Evolutionary conservation across 2,329 filamentous ascomycete species (phyloP), one percentile per base, ranked within the genome.

Genomic region (Septoria petroselini): DNA sequence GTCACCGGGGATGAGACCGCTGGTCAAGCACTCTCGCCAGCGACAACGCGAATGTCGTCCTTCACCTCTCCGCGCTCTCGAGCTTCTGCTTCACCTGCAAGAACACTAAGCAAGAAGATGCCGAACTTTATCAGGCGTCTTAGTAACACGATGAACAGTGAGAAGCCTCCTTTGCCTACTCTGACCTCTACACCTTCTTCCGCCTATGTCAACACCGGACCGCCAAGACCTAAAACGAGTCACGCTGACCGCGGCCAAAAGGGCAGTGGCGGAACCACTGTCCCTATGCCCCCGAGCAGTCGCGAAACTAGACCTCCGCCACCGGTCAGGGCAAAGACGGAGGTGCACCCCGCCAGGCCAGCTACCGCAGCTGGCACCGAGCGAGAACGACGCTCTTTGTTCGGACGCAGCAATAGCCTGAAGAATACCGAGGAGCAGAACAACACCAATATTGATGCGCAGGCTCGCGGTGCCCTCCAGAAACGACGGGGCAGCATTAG

Each of bases 51-150:
- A 4, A 19, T 45, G 12, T 33, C 41, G 4, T 40, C 34, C 14
- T 14, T 57, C 4, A 29, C 49, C 11, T 58, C 57, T 2, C 18
- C 45, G 1, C 52, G 52, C 11, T 52, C 55, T n/a, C 51, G 53
- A 3, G 48, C 52, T 11, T 61, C 60, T 8, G 42, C 59, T 6
- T 62, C 62, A 15, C 62, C 63, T 31, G 60, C 51, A 12, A 53
- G 56, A 15, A 58, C 57, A 9, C 48, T 66, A 3, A 50, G 56
- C 27, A 65, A 67, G 45, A 62, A 58, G 43, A 64, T 63, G 9
- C 63, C 63, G 29, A 55, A 52, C 25, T 56, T 68, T 41, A 62
- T 68, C 53, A 58, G 65, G 29, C 65, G 66, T 17, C 58, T 65
- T 48, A 66, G 59, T 48, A 64, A 60, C 46, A 62, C 55, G 17